Conservation (phyloP, 2,329 filamentous ascomycete species). For the Chaetomium olivaceum region DNA sequence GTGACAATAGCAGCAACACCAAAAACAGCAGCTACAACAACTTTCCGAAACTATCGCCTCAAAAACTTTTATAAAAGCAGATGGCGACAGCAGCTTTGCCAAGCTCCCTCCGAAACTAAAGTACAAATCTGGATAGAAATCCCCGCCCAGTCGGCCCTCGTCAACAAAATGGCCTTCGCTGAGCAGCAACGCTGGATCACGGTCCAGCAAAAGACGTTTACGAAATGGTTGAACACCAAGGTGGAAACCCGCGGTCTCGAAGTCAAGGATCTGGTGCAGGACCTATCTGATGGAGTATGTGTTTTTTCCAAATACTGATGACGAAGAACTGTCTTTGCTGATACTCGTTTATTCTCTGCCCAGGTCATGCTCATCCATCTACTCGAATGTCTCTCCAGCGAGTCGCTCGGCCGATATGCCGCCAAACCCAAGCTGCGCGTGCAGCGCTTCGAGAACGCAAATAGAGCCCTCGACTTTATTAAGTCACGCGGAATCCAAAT, state of each 20-base stretch:
- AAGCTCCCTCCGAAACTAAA: slow-evolving; percentile 18
- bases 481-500: slow-evolving; percentile 82
- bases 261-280: slow-evolving; percentile 82
- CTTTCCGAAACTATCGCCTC: slow-evolving; percentile 15
- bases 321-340: background rate
- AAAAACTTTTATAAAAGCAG: slow-evolving; percentile 15
- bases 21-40: background rate
- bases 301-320: slow-evolving; percentile 40
- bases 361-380: slow-evolving; percentile 95
- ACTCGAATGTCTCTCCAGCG: slow-evolving; percentile 90
- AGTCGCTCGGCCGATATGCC: slow-evolving; percentile 95
- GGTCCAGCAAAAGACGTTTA: slow-evolving; percentile 98
- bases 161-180: slow-evolving; percentile 62
- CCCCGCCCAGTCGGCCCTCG: slow-evolving; percentile 47
- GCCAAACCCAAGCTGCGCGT: slow-evolving; percentile 94
- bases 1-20: slow-evolving; percentile 19
- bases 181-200: slow-evolving; percentile 69
- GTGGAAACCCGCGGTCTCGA: slow-evolving; percentile 74
- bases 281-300: slow-evolving; percentile 91
- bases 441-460: slow-evolving; percentile 97
- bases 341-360: background rate
- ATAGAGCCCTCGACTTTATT: slow-evolving; percentile 91
- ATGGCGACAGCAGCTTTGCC: slow-evolving; percentile 25
- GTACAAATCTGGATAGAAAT: slow-evolving; percentile 33
- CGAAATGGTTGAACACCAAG: slow-evolving; percentile 99